These are phyloP conservation scores for Drechslerella dactyloides DNA, from an alignment of 2,329 filamentous ascomycete genomes.

Conservation along the genomic window DNA sequence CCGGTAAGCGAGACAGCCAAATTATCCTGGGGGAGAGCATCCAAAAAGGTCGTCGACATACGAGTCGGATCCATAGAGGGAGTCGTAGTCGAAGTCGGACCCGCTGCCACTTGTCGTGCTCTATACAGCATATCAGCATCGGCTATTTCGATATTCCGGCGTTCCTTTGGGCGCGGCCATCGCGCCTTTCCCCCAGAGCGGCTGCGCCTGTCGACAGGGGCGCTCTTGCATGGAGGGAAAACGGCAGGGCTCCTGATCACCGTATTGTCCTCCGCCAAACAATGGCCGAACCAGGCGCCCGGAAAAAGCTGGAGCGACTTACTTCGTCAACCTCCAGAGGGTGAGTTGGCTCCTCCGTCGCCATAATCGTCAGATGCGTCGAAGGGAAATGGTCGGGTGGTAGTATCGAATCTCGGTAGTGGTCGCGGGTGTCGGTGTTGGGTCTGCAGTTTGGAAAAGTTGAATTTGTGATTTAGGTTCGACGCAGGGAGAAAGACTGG, in stretches of 20 bases:
- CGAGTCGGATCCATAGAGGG: slow-evolving; percentile 45
- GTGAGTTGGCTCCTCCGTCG: slow-evolving; percentile 8
- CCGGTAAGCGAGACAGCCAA: slow-evolving; percentile 3
- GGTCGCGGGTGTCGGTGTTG: background rate
- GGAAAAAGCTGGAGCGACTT: slow-evolving; percentile 14
- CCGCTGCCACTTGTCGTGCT: slow-evolving; percentile 20
- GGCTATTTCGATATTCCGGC: background rate
- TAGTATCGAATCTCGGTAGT: background rate
- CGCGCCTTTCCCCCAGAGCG: slow-evolving; percentile 5
- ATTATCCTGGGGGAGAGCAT: background rate
- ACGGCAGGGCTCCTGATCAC: slow-evolving; percentile 8
- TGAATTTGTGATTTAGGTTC: slow-evolving; percentile 25
- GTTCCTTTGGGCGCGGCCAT: background rate
- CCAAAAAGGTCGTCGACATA: slow-evolving; percentile 17
- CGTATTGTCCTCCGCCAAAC: slow-evolving; percentile 24
- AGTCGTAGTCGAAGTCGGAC: slow-evolving; percentile 33
- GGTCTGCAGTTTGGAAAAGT: background rate
- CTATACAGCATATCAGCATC: slow-evolving; percentile 4
- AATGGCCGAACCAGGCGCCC: slow-evolving; percentile 1
- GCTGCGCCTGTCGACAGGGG: slow-evolving; percentile 24
- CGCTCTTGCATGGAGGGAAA: slow-evolving; percentile 4
- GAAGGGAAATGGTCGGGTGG: background rate
- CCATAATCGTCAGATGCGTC: slow-evolving; percentile 11
- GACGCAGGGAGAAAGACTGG: slow-evolving; percentile 16
- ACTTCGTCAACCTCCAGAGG: slow-evolving; percentile 15